Evolutionary conservation across 2,329 filamentous ascomycete genomes (phyloP).

Genomic region (Colletotrichum musae): DNA sequence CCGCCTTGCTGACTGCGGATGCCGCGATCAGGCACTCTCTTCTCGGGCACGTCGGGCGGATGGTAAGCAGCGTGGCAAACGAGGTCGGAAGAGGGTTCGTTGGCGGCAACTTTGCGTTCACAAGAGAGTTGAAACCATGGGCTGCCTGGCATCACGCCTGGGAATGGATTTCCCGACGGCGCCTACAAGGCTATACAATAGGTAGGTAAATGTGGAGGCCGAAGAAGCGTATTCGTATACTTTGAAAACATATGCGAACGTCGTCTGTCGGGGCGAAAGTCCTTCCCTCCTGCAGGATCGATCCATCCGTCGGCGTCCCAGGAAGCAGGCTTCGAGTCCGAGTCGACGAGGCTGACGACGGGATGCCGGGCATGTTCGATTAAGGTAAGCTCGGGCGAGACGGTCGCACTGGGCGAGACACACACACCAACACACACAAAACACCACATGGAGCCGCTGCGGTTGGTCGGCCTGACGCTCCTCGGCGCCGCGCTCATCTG

Average conservation of each 20-base stretch:
- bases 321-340: neutral
- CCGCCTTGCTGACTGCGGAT: neutral
- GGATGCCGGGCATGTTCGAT: constrained; percentile 31
- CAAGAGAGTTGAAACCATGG: neutral
- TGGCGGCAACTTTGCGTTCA: constrained; percentile 14
- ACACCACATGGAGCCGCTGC: neutral
- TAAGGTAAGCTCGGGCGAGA: constrained; percentile 31
- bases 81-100: constrained; percentile 7
- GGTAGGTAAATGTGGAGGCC: constrained; percentile 8
- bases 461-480: constrained; percentile 11
- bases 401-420: constrained; percentile 13
- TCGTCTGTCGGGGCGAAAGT: neutral
- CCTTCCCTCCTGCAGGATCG: constrained; percentile 16
- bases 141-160: neutral
- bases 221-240: constrained; percentile 17
- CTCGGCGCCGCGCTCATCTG: constrained; percentile 7
- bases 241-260: too few relatives aligned
- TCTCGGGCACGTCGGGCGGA: neutral
- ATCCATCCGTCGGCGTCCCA: constrained; percentile 3
- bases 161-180: neutral
- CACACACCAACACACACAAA: neutral
- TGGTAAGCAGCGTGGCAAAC: constrained; percentile 1
- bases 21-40: neutral
- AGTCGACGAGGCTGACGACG: constrained; percentile 18
- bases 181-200: neutral